Conservation (phyloP, 164 flowering plant genomes). For the Aristolochia californica region DNA sequence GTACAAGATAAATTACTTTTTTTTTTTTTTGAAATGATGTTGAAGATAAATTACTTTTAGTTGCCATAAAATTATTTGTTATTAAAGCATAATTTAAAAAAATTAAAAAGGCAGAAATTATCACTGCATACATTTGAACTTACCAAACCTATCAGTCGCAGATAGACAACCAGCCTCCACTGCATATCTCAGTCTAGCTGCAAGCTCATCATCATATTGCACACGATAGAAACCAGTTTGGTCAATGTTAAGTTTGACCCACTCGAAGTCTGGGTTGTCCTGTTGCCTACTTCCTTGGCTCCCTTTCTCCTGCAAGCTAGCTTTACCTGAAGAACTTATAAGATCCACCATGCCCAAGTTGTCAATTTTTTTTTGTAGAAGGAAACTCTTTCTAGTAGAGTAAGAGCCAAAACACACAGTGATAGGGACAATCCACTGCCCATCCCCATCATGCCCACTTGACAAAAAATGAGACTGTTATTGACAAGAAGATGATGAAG, state of each 20-base stretch:
- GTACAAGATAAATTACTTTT: constrained; percentile 4
- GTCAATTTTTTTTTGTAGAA: constrained; percentile 40
- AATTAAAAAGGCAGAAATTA: background rate
- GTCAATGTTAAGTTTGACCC: constrained; percentile 84
- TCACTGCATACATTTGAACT: too few relatives aligned
- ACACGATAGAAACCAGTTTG: constrained; percentile 93
- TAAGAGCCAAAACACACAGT: constrained; percentile 79
- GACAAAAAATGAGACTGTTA: constrained; percentile 78
- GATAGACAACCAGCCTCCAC: constrained; percentile 49
- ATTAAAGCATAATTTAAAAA: background rate
- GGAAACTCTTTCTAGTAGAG: constrained; percentile 44
- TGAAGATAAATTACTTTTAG: constrained; percentile 5
- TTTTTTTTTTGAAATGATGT: too few relatives aligned
- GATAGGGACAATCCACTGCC: constrained; percentile 93
- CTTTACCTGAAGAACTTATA: constrained; percentile 18
- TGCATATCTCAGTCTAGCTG: constrained; percentile 63
- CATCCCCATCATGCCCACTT: constrained; percentile 66
- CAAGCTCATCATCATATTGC: constrained; percentile 81
- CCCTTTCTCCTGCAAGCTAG: background rate
- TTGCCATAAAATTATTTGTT: background rate
- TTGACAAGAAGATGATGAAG: background rate
- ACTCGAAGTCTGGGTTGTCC: constrained; percentile 12
- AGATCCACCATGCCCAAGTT: constrained; percentile 32
- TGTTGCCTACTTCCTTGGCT: constrained; percentile 2
- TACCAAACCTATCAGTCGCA: constrained; percentile 87